Evolutionary conservation across 495 filamentous ascomycete genomes (phyloP).

Genomic region (Rhizodiscina lignyota): DNA sequence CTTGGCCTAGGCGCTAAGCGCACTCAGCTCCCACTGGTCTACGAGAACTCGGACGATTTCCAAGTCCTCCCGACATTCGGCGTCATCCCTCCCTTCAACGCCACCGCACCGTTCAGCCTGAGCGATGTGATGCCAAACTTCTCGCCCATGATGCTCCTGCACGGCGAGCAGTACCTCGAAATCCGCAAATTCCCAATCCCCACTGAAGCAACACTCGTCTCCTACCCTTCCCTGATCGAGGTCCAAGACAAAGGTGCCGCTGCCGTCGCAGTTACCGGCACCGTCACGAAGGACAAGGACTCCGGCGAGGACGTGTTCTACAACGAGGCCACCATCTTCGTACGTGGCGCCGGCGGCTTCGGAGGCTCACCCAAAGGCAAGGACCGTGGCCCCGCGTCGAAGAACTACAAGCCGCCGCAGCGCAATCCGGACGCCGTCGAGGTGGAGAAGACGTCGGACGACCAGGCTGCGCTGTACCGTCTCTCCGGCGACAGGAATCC

Average conservation of each 20-base stretch:
- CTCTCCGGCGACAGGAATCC: constrained; percentile 88
- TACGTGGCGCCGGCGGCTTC: constrained; percentile 85
- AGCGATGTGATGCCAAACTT: constrained; percentile 84
- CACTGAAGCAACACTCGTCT: constrained; percentile 63
- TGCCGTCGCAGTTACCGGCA: constrained; percentile 65
- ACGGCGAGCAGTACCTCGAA: constrained; percentile 98
- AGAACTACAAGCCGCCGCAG: constrained; percentile 59
- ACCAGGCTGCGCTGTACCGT: constrained; percentile 91
- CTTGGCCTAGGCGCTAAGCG: constrained; percentile 89
- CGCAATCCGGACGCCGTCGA: constrained; percentile 65
- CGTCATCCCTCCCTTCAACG: constrained; percentile 84
- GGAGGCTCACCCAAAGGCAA: constrained; percentile 66
- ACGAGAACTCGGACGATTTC: constrained; percentile 78
- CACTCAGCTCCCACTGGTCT: constrained; percentile 74
- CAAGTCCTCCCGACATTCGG: constrained; percentile 87
- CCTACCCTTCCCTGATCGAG: constrained; percentile 75
- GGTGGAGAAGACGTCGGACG: constrained; percentile 80
- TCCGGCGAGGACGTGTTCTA: constrained; percentile 88
- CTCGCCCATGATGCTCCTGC: constrained; percentile 96
- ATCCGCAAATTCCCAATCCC: constrained; percentile 89
- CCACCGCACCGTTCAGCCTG: constrained; percentile 61
- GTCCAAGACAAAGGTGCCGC: constrained; percentile 92
- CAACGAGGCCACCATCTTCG: constrained; percentile 84
- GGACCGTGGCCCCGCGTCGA: constrained; percentile 63
- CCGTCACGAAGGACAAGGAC: constrained; percentile 59